phyloP scores from a whole-genome alignment of 2,329 filamentous ascomycete species.

The Microdochium nivale region DNA sequence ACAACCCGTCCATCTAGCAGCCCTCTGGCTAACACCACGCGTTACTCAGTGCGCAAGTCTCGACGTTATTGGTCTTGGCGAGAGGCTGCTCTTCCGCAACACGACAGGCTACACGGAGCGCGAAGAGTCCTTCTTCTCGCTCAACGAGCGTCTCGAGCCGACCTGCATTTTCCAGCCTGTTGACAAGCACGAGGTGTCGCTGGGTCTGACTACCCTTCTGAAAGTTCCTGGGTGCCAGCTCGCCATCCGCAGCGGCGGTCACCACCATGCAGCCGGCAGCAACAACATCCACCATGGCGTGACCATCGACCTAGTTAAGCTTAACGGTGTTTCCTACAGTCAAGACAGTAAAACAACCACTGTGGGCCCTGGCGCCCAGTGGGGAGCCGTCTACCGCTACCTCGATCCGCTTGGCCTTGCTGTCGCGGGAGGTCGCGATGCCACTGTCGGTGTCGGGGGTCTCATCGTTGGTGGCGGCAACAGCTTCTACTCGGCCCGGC shows the following conservation, averaged over 20 bases:
- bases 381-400: conserved; percentile 10
- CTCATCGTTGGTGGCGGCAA: conserved; percentile 13
- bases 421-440: conserved; percentile 3
- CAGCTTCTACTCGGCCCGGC: conserved; percentile 13
- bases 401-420: conserved; percentile 5
- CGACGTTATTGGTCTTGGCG: background rate
- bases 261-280: background rate
- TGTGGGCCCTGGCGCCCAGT: conserved; percentile 11
- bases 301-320: conserved; percentile 20
- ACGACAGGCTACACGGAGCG: background rate
- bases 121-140: background rate
- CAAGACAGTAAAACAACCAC: conserved; percentile 6
- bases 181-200: background rate
- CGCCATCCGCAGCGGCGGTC: conserved; percentile 1
- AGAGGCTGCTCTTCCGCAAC: background rate
- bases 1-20: background rate
- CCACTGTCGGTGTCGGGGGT: conserved; percentile 2
- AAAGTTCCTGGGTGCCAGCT: conserved; percentile 2
- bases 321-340: conserved; percentile 8
- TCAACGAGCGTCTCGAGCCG: conserved; percentile 7
- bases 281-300: conserved; percentile 1
- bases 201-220: conserved; percentile 1
- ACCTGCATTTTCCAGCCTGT: conserved; percentile 9
- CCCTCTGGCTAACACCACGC: background rate
- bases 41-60: background rate